Evolutionary conservation across 345 rosid species (phyloP), one percentile per base, ranked within the genome.

Genomic region (Boechera stricta): DNA sequence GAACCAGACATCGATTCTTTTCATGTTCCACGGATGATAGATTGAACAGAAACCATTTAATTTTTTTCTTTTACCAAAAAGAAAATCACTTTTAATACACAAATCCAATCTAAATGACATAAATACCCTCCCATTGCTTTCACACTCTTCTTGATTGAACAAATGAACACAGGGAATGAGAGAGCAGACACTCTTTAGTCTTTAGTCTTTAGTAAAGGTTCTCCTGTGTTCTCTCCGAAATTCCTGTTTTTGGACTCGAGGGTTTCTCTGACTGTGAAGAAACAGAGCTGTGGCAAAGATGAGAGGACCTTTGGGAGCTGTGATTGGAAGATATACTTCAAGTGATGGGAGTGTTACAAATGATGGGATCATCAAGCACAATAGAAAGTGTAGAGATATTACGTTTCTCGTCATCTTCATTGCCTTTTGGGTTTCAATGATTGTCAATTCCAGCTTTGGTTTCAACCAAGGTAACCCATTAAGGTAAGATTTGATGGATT

Each of bases 361-460:
- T 71, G 97, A 85, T 81, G 99, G 99, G 78, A 90, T 95, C 84
- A 88, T 92, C 55, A 89, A 82, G 59, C 99, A 86, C 84, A 91
- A 90, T 80, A 87, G 99, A 86, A 92, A 92, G 79, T 95, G 98
- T 69, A 84, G 96, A 83, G 99, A 95, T 82, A 78, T 91, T 74
- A 87, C 85, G 6, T 89, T 92, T 83, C 97, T 92, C 36, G 78
- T 92, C 61, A 67, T 95, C 71, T 95, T 92, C 73, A 85, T 91
- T 35, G 90, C 96, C 26, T 95, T 92, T 82, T 95, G 99, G 99
- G 82, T 95, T 77, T 92, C 98, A 18, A 91, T 95, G 99, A 86
- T 92, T 85, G 99, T 92, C 24, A 92, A 95, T 83, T 95, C 98
- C 44, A 95, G 99, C 90, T 95, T 95, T 79, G 99, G 98, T 47